A percentile compares a stretch with the other conserved stretches of the same genome.
These are phyloP conservation scores for Ophioceras dolichostomum DNA, from an alignment of 2,329 filamentous ascomycete genomes.

Conservation along the genomic window DNA sequence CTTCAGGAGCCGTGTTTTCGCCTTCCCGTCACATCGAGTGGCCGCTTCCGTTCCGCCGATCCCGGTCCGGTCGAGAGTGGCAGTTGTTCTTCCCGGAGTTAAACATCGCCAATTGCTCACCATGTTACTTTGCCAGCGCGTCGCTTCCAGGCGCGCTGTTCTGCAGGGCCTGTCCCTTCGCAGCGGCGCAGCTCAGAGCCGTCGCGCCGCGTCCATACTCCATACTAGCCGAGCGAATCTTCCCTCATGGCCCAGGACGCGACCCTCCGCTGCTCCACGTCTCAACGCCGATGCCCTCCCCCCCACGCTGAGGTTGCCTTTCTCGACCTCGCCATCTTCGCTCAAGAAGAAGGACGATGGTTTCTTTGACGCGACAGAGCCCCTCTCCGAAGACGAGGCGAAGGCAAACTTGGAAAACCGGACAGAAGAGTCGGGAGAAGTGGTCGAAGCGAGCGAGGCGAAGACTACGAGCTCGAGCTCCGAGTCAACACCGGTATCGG, in stretches of 20 bases:
- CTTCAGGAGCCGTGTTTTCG: no score
- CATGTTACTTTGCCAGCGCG: conserved; percentile 4
- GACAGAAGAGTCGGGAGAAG: conserved; percentile 10
- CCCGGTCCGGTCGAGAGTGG: no score
- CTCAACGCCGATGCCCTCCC: not conserved
- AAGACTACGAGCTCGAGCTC: conserved; percentile 25
- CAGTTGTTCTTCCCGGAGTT: no score
- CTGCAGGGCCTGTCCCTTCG: not conserved
- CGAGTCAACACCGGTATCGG: conserved; percentile 23
- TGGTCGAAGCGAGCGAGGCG: conserved; percentile 33
- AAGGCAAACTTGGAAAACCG: conserved; percentile 7
- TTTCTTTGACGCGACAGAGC: conserved; percentile 9
- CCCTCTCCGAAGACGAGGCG: conserved; percentile 6
- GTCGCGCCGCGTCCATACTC: not conserved
- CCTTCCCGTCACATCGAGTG: no score
- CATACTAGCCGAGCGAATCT: not conserved
- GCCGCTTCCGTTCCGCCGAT: no score
- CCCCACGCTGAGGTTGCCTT: conserved; percentile 2
- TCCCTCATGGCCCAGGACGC: not conserved
- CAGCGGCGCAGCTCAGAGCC: not conserved
- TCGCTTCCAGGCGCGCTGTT: conserved; percentile 1
- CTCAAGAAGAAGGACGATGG: conserved; percentile 10
- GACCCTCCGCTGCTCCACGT: not conserved
- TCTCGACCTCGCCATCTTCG: conserved; percentile 7
- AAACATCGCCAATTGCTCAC: no score